These are phyloP conservation scores for Malassezia restricta DNA, from an alignment of 1,284 basidiomycete genomes.

Conservation along the genomic window DNA sequence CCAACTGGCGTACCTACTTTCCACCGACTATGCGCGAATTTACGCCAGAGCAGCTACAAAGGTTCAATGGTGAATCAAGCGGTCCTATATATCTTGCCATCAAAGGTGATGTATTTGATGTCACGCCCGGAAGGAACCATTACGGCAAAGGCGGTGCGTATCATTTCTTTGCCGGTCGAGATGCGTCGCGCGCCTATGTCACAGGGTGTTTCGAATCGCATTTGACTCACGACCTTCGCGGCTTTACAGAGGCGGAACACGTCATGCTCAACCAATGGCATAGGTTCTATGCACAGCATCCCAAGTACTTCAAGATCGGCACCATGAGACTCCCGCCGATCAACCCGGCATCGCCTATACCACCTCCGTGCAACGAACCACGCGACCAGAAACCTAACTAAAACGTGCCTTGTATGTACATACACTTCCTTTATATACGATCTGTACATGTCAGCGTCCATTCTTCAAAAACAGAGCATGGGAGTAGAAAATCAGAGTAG, in stretches of 20 bases:
- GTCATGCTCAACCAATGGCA: slow-evolving; percentile 28
- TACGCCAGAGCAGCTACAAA: slow-evolving; percentile 58
- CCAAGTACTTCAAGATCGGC: slow-evolving; percentile 32
- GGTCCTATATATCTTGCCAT: slow-evolving; percentile 48
- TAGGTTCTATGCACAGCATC: slow-evolving; percentile 33
- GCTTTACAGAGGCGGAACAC: slow-evolving; percentile 28
- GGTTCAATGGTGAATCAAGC: slow-evolving; percentile 57
- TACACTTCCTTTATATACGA: background rate
- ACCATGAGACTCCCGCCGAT: slow-evolving; percentile 26
- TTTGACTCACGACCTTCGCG: slow-evolving; percentile 38
- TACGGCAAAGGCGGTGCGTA: slow-evolving; percentile 55
- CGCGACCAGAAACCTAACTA: slow-evolving; percentile 13
- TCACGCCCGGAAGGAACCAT: slow-evolving; percentile 60
- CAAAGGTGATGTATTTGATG: slow-evolving; percentile 84
- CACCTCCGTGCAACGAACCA: slow-evolving; percentile 23
- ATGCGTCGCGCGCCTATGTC: slow-evolving; percentile 41
- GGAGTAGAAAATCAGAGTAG: slow-evolving; percentile 1
- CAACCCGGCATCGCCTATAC: slow-evolving; percentile 23
- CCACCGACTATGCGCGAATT: slow-evolving; percentile 53
- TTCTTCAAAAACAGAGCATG: background rate
- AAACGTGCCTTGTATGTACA: slow-evolving; percentile 1
- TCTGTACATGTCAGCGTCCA: background rate
- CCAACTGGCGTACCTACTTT: slow-evolving; percentile 29
- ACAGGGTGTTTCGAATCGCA: slow-evolving; percentile 44
- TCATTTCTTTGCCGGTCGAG: slow-evolving; percentile 36